Evolutionary conservation across 805 yeast genomes (phyloP).

Genomic region (Lipomyces anomalus): DNA sequence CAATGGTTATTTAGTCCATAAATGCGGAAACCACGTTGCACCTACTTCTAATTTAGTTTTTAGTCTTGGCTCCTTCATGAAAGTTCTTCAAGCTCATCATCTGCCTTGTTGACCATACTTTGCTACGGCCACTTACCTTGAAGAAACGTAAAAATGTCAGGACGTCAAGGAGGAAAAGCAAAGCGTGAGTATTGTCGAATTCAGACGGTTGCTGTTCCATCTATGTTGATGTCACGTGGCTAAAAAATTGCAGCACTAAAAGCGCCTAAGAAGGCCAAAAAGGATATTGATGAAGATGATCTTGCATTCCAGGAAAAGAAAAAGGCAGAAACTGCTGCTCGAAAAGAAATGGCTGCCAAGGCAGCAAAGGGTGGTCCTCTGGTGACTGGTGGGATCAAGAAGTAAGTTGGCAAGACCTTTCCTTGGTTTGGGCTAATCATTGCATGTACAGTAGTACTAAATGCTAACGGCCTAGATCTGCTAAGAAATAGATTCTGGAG

Average conservation of each 20-base stretch:
- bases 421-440: not conserved
- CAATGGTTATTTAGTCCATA: no score
- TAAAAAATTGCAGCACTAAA: conserved; percentile 52
- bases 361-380: conserved; percentile 89
- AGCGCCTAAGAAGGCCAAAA: conserved; percentile 77
- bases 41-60: no score
- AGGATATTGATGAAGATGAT: conserved; percentile 73
- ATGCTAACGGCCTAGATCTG: conserved; percentile 17
- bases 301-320: conserved; percentile 87
- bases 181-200: conserved; percentile 54
- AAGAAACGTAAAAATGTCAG: conserved; percentile 55
- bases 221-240: conserved; percentile 11
- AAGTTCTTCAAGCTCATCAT: no score
- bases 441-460: conserved; percentile 1
- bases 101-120: no score
- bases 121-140: no score
- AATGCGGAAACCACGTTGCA: no score
- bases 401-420: conserved; percentile 37
- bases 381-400: conserved; percentile 92
- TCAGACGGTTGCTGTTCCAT: conserved; percentile 32
- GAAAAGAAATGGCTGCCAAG: conserved; percentile 81
- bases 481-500: conserved; percentile 17
- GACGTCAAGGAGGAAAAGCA: conserved; percentile 96
- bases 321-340: conserved; percentile 90
- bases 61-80: no score